Percentiles rank a stretch among this genome's conserved stretches.
Evolutionary conservation across 768 basidiomycete genomes (phyloP).

Genomic region (Mycena alexandri): DNA sequence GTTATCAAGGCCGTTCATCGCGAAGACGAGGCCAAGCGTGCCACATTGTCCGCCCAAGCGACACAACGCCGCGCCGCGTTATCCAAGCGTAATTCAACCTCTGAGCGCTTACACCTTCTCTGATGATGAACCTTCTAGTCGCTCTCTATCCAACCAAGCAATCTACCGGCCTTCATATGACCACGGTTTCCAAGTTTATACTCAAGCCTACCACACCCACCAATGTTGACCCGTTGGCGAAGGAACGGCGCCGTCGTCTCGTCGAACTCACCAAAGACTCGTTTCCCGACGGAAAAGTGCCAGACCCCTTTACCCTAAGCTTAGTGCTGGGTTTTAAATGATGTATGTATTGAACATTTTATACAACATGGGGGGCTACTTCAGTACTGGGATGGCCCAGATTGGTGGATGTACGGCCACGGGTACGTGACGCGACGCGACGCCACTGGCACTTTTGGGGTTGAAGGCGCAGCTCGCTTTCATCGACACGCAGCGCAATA

Average conservation of each 20-base stretch:
- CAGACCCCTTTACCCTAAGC: no score
- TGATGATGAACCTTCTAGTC: conserved; percentile 36
- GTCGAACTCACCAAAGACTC: conserved; percentile 34
- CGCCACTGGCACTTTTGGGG: no score
- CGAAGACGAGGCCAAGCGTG: conserved; percentile 29
- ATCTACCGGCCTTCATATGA: conserved; percentile 30
- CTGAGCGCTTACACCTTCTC: conserved; percentile 29
- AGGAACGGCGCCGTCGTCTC: conserved; percentile 36
- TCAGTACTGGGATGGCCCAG: no score
- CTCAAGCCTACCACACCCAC: conserved; percentile 30
- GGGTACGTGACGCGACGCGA: no score
- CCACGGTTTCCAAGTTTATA: conserved; percentile 33
- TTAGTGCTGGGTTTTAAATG: no score
- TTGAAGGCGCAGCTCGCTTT: no score
- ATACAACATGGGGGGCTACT: no score
- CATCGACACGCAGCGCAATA: no score
- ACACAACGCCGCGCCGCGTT: conserved; percentile 19
- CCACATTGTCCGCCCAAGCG: conserved; percentile 21
- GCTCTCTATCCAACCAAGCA: conserved; percentile 33
- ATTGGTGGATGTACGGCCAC: no score
- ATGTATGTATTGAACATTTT: no score
- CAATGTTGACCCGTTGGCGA: conserved; percentile 34
- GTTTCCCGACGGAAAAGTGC: conserved; percentile 38
- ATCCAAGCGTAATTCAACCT: conserved; percentile 37
- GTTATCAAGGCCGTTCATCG: conserved; percentile 31